Conservation (phyloP, 2,329 filamentous ascomycete species). For the Paracamarosporium sp. region DNA sequence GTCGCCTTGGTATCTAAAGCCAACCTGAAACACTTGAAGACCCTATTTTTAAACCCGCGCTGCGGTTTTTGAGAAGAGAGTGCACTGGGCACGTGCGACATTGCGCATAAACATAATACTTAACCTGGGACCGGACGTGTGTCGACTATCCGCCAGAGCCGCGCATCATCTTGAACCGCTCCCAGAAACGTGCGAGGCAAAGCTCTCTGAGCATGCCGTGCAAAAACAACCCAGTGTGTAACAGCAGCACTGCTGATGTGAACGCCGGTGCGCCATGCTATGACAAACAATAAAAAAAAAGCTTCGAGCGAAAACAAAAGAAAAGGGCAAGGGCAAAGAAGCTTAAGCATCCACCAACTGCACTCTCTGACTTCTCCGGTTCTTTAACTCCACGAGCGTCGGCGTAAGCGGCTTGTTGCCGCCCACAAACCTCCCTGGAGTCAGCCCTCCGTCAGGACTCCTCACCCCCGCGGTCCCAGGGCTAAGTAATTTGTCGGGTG, state of each 20-base stretch:
- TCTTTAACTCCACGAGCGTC: constrained; percentile 44
- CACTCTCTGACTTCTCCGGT: constrained; percentile 44
- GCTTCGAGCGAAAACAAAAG: background rate
- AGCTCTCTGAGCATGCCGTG: background rate
- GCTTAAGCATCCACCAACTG: constrained; percentile 41
- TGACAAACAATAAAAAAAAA: background rate
- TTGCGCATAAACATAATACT: background rate
- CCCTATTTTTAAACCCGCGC: too few species aligned
- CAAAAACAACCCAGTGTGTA: background rate
- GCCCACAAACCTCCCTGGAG: constrained; percentile 32
- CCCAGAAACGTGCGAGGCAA: background rate
- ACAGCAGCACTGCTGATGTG: background rate
- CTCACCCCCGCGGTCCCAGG: background rate
- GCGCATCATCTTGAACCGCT: background rate
- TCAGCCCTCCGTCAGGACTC: constrained; percentile 5
- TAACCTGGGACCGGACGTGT: background rate
- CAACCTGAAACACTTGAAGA: too few species aligned
- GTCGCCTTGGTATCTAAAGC: constrained; percentile 6
- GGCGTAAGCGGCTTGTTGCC: constrained; percentile 38
- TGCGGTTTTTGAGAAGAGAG: background rate
- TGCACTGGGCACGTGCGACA: background rate
- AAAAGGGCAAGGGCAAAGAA: background rate
- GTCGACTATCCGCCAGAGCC: background rate
- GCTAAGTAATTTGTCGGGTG: constrained; percentile 23
- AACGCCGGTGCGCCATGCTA: constrained; percentile 13